These are phyloP conservation scores for Penicillium fimorum DNA, from an alignment of 495 filamentous ascomycete species.

Conservation along the genomic window DNA sequence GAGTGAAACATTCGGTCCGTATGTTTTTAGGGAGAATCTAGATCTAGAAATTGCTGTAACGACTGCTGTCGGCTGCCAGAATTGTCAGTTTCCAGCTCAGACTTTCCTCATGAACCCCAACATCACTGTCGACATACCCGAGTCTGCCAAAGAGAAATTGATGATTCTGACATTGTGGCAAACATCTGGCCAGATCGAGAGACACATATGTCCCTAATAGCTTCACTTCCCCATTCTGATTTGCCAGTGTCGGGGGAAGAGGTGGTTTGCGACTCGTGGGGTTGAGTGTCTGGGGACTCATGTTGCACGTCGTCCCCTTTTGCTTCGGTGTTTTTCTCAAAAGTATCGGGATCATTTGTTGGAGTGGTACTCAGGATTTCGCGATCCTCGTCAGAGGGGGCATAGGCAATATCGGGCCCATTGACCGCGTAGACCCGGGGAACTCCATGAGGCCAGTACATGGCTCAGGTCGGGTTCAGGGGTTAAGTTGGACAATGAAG, in stretches of 20 bases:
- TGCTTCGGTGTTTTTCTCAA: constrained; percentile 4
- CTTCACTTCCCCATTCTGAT: constrained; percentile 50
- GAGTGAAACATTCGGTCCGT: constrained; percentile 80
- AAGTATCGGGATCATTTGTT: constrained; percentile 3
- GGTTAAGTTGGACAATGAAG: constrained; percentile 26
- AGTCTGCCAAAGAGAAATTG: constrained; percentile 91
- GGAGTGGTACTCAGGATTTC: constrained; percentile 3
- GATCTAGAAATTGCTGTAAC: constrained; percentile 84
- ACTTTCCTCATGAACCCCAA: constrained; percentile 3
- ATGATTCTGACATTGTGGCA: constrained; percentile 78
- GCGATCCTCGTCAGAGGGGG: constrained; percentile 40
- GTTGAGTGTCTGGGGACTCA: constrained; percentile 10
- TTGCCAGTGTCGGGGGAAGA: constrained; percentile 21
- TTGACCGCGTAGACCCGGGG: constrained; percentile 84
- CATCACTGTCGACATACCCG: constrained; percentile 56
- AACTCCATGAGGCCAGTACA: constrained; percentile 97
- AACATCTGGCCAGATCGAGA: constrained; percentile 85
- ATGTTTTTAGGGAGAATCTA: constrained; percentile 68
- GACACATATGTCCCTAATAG: constrained; percentile 71
- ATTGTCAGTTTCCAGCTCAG: constrained; percentile 29
- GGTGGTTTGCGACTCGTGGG: constrained; percentile 12
- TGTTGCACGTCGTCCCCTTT: constrained; percentile 3
- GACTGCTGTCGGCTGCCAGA: constrained; percentile 76
- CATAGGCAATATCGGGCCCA: constrained; percentile 44
- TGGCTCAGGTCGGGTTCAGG: constrained; percentile 50